Evolutionary conservation across 1,284 basidiomycete genomes (phyloP).

Genomic region (Megacollybia platyphylla): DNA sequence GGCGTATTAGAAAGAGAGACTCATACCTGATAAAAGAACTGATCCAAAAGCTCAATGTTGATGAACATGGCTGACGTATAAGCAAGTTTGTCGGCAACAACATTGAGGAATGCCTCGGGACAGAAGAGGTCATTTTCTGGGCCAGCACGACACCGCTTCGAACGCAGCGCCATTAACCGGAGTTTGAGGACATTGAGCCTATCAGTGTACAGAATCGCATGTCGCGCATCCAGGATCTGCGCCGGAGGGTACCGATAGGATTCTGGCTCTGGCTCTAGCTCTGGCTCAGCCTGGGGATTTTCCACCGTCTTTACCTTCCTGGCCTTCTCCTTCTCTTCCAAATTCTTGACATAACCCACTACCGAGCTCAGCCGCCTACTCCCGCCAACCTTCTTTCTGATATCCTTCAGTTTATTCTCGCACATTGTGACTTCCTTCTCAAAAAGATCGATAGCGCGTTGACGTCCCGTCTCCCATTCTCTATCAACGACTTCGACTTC

Average conservation of each 20-base stretch:
- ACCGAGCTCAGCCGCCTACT: slow-evolving; percentile 67
- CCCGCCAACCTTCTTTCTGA: slow-evolving; percentile 80
- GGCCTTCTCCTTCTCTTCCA: slow-evolving; percentile 78
- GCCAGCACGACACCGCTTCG: slow-evolving; percentile 78
- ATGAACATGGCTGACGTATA: slow-evolving; percentile 98
- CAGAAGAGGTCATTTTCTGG: slow-evolving; percentile 84
- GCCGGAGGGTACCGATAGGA: slow-evolving; percentile 82
- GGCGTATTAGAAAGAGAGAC: not conserved
- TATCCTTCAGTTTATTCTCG: slow-evolving; percentile 77
- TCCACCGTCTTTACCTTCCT: slow-evolving; percentile 31
- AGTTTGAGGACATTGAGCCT: slow-evolving; percentile 76
- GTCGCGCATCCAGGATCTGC: slow-evolving; percentile 83
- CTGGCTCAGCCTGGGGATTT: slow-evolving; percentile 26
- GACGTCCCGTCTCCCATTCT: slow-evolving; percentile 86
- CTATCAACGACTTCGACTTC: slow-evolving; percentile 82
- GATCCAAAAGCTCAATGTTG: slow-evolving; percentile 92
- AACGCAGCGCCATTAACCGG: slow-evolving; percentile 74
- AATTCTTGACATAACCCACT: slow-evolving; percentile 69
- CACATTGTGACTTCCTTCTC: slow-evolving; percentile 80
- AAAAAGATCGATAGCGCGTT: slow-evolving; percentile 66
- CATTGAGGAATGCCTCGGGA: slow-evolving; percentile 93
- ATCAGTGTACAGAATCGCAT: slow-evolving; percentile 81
- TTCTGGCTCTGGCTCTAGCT: slow-evolving; percentile 23
- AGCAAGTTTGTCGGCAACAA: slow-evolving; percentile 94
- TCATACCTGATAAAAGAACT: slow-evolving; percentile 93